phyloP scores from a whole-genome alignment of 495 filamentous ascomycete genomes.

The Penicillium paxilli region DNA sequence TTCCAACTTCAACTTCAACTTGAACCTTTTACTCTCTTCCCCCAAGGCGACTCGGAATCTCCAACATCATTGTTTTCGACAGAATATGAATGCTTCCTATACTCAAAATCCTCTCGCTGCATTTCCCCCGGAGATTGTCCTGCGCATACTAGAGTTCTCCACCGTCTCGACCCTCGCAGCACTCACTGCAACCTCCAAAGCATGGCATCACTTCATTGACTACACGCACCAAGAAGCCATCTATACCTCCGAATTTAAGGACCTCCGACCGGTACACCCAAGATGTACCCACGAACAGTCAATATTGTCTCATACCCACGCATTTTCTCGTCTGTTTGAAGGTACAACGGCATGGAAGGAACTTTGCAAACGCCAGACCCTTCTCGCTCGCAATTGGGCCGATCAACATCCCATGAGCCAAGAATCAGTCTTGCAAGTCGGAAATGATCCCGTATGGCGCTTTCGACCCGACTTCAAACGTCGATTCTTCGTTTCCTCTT shows the following conservation, averaged over 20 bases:
- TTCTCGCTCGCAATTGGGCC: conserved; percentile 39
- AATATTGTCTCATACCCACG: conserved; percentile 17
- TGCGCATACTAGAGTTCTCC: conserved; percentile 37
- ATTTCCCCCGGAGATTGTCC: conserved; percentile 38
- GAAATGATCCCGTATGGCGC: conserved; percentile 41
- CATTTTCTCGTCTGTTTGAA: conserved; percentile 26
- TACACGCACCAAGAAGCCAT: conserved; percentile 41
- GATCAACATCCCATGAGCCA: conserved; percentile 22
- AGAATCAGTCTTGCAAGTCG: conserved; percentile 38
- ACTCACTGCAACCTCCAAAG: conserved; percentile 33
- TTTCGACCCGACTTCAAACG: conserved; percentile 42
- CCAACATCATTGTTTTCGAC: background rate
- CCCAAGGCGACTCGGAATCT: background rate
- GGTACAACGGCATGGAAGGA: conserved; percentile 36
- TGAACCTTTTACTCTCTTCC: background rate
- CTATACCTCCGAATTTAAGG: conserved; percentile 33
- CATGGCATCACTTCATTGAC: conserved; percentile 44
- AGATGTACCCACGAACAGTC: conserved; percentile 23
- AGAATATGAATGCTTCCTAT: conserved; percentile 17
- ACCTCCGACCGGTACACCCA: conserved; percentile 9
- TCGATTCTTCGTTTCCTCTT: conserved; percentile 39
- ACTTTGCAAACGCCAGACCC: conserved; percentile 36
- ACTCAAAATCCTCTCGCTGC: conserved; percentile 30
- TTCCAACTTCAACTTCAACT: background rate
- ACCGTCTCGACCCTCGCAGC: conserved; percentile 32